Evolutionary conservation across 306 rosid genomes (phyloP).

Genomic region (Begonia fuchsioides): DNA sequence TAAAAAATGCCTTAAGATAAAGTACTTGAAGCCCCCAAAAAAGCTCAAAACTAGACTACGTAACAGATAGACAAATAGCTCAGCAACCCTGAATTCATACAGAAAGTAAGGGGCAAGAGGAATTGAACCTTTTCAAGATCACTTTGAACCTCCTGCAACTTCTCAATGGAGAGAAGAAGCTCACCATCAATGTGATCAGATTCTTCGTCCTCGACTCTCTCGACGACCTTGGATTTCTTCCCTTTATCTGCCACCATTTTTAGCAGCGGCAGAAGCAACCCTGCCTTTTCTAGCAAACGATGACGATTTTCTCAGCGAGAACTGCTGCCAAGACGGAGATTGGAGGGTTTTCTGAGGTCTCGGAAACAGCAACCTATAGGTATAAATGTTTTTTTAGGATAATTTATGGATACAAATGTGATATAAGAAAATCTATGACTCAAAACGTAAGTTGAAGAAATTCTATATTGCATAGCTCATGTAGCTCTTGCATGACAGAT

Average conservation of each 20-base stretch:
- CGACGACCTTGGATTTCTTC: constrained; percentile 22
- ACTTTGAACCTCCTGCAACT: constrained; percentile 48
- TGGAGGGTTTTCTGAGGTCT: constrained; percentile 8
- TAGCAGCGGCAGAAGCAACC: not conserved
- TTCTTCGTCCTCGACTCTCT: constrained; percentile 14
- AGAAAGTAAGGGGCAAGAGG: not conserved
- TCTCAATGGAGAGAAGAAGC: constrained; percentile 27
- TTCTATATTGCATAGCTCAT: too few species aligned
- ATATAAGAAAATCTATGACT: too few species aligned
- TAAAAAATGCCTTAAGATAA: not conserved
- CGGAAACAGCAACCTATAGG: constrained; percentile 3
- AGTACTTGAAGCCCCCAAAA: not conserved
- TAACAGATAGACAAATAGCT: not conserved
- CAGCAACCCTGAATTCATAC: not conserved
- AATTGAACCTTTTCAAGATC: constrained; percentile 39
- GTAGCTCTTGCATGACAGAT: too few species aligned
- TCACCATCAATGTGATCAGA: constrained; percentile 23
- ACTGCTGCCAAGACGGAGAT: constrained; percentile 1
- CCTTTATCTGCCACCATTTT: constrained; percentile 24
- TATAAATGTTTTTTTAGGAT: too few species aligned
- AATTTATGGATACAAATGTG: too few species aligned
- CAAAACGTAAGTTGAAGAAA: too few species aligned
- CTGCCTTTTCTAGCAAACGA: not conserved
- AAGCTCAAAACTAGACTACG: not conserved
- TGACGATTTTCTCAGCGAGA: not conserved